Evolutionary conservation across 2,329 filamentous ascomycete species (phyloP).

Genomic region (Teratosphaeria gauchensis): DNA sequence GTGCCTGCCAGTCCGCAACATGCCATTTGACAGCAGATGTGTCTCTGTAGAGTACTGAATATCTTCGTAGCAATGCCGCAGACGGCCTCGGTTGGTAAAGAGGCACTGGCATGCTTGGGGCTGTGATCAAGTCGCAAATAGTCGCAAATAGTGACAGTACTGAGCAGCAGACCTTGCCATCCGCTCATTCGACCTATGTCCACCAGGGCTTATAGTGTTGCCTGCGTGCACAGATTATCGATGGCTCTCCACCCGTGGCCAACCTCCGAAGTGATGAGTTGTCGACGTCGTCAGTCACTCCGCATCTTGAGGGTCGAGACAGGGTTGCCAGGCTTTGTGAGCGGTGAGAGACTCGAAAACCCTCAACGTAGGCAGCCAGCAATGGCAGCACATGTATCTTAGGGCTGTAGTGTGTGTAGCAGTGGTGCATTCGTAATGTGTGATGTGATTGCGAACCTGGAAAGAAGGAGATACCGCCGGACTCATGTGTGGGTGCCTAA

Average conservation of each 20-base stretch:
- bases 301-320: background rate
- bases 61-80: too few species aligned
- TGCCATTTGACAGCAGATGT: background rate
- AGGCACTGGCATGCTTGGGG: too few species aligned
- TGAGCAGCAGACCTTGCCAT: too few species aligned
- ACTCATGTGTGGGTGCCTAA: too few species aligned
- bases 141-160: too few species aligned
- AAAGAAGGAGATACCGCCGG: background rate
- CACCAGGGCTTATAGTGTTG: too few species aligned
- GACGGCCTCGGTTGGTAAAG: too few species aligned
- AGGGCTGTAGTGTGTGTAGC: background rate
- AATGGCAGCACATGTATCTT: background rate
- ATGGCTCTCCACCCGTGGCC: too few species aligned
- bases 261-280: background rate
- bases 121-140: too few species aligned
- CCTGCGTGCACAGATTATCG: too few species aligned
- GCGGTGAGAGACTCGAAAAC: background rate
- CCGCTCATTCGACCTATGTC: too few species aligned
- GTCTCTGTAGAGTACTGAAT: too few species aligned
- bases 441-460: background rate
- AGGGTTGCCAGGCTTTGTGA: background rate
- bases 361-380: background rate
- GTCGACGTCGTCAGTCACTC: background rate
- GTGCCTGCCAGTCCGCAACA: background rate
- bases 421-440: background rate